These are phyloP conservation scores for Stephania yunnanensis DNA, from an alignment of 164 flowering plant species.

Conservation along the genomic window DNA sequence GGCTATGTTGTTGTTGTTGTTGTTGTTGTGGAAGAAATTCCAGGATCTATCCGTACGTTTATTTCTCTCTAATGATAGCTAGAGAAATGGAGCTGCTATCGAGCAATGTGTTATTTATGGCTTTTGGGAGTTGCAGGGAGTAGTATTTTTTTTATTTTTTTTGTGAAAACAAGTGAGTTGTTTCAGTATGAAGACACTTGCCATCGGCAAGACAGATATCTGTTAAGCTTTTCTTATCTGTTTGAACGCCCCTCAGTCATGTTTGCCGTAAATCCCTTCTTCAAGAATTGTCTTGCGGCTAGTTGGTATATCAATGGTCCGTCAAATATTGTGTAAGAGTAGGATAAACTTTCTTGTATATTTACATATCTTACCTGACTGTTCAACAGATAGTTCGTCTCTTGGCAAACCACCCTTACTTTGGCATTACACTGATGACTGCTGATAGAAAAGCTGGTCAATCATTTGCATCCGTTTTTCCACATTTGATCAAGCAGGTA, in stretches of 20 bases:
- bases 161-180: too few species aligned
- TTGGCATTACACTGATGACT: conserved; percentile 75
- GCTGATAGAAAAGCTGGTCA: conserved; percentile 99
- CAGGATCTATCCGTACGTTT: not conserved
- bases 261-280: not conserved
- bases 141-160: too few species aligned
- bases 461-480: conserved; percentile 84
- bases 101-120: not conserved
- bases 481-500: conserved; percentile 83
- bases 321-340: not conserved
- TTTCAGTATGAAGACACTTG: too few species aligned
- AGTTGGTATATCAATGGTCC: too few species aligned
- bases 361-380: not conserved
- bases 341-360: not conserved
- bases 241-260: not conserved
- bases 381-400: conserved; percentile 71
- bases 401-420: conserved; percentile 83
- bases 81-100: not conserved
- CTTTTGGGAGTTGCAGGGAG: not conserved
- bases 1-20: too few species aligned
- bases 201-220: not conserved
- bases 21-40: not conserved
- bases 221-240: not conserved
- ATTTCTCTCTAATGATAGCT: not conserved
- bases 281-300: not conserved